Evolutionary conservation across 768 basidiomycete genomes (phyloP).

Genomic region (Termitomyces eurrhizus): DNA sequence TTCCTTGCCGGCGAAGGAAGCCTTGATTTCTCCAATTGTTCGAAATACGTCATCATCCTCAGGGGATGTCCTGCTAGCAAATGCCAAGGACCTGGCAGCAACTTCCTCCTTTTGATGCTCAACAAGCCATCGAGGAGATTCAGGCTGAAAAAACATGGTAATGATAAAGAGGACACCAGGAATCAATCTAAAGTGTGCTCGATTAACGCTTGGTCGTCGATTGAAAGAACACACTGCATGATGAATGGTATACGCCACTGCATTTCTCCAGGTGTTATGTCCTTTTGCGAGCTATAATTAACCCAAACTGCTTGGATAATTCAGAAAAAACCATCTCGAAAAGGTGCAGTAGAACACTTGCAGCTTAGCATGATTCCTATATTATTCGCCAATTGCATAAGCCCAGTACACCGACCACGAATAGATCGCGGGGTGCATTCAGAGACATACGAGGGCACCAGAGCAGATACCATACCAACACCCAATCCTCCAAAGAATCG

Average conservation of each 20-base stretch:
- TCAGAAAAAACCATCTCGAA: neutral
- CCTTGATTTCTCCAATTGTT: constrained; percentile 43
- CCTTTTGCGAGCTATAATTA: constrained; percentile 38
- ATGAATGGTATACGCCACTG: constrained; percentile 55
- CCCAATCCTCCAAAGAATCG: constrained; percentile 61
- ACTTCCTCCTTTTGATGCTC: constrained; percentile 39
- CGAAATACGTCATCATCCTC: constrained; percentile 31
- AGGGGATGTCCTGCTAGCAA: constrained; percentile 23
- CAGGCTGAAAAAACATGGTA: constrained; percentile 45
- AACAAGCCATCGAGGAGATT: constrained; percentile 56
- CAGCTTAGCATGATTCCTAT: constrained; percentile 34
- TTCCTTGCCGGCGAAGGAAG: constrained; percentile 42
- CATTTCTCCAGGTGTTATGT: constrained; percentile 32
- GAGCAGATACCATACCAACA: constrained; percentile 48
- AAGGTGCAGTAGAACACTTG: constrained; percentile 14
- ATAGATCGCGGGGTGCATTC: constrained; percentile 46
- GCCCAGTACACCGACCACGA: constrained; percentile 47
- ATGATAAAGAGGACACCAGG: constrained; percentile 47
- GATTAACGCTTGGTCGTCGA: neutral
- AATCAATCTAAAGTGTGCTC: constrained; percentile 27
- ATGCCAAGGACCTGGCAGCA: constrained; percentile 38
- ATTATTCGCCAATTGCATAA: constrained; percentile 36
- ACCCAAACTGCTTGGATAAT: constrained; percentile 36
- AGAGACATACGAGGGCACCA: constrained; percentile 49
- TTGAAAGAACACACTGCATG: constrained; percentile 30